Evolutionary conservation across 2,329 filamentous ascomycete genomes (phyloP).

Genomic region (Botrytis deweyae): DNA sequence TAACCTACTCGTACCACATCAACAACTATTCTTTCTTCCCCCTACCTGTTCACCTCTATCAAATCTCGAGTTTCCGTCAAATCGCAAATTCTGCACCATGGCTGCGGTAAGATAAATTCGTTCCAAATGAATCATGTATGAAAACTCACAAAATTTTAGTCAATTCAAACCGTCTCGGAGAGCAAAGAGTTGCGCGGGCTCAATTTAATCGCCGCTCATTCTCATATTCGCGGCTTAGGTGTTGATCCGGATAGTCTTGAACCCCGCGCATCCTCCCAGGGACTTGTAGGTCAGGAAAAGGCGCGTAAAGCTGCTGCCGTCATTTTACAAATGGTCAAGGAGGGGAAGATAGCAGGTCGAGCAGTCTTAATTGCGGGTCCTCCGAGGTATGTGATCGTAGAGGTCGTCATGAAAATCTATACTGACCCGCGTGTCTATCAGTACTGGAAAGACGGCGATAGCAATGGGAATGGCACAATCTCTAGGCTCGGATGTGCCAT

Average conservation of each 20-base stretch:
- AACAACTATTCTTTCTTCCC: neutral
- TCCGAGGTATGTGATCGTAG: slow-evolving; percentile 59
- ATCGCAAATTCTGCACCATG: slow-evolving; percentile 10
- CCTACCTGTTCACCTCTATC: neutral
- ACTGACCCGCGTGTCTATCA: slow-evolving; percentile 40
- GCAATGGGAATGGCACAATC: slow-evolving; percentile 99
- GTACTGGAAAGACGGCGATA: slow-evolving; percentile 97
- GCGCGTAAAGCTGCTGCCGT: slow-evolving; percentile 94
- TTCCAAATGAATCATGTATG: neutral
- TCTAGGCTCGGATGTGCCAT: slow-evolving; percentile 88
- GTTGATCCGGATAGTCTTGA: slow-evolving; percentile 91
- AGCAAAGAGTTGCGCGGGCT: slow-evolving; percentile 93
- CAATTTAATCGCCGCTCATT: slow-evolving; percentile 97
- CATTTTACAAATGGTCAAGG: slow-evolving; percentile 97
- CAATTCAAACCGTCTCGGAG: slow-evolving; percentile 84
- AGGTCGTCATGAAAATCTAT: neutral
- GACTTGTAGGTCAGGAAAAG: slow-evolving; percentile 93
- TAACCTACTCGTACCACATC: neutral
- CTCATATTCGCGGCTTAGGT: slow-evolving; percentile 92
- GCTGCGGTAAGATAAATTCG: slow-evolving; percentile 14
- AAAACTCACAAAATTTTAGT: slow-evolving; percentile 40
- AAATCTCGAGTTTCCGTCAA: neutral
- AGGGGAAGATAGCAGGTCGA: slow-evolving; percentile 95
- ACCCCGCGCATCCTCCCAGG: slow-evolving; percentile 81
- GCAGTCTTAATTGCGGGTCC: slow-evolving; percentile 94